Conservation (phyloP, 2,329 filamentous ascomycete species). For the Aspergillus persii region DNA sequence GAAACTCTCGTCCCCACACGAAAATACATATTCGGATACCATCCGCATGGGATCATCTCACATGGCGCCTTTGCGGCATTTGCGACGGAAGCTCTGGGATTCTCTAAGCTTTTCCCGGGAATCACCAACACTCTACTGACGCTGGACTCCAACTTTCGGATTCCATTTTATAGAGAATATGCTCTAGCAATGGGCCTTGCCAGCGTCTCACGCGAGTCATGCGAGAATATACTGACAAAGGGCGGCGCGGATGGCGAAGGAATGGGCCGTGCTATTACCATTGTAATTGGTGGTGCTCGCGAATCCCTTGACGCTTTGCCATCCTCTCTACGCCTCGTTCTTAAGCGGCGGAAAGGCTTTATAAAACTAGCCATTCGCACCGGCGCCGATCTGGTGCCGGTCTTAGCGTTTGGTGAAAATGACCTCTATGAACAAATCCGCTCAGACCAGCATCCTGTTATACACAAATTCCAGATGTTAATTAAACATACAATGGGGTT, state of each 20-base stretch:
- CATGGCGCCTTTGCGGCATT: conserved; percentile 95
- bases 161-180: conserved; percentile 92
- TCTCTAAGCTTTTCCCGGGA: conserved; percentile 82
- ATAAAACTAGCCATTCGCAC: conserved; percentile 88
- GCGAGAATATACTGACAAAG: conserved; percentile 79
- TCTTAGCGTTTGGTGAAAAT: conserved; percentile 92
- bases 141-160: conserved; percentile 91
- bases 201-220: conserved; percentile 87
- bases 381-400: conserved; percentile 90
- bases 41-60: conserved; percentile 95
- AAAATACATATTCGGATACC: conserved; percentile 97
- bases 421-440: conserved; percentile 90
- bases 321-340: conserved; percentile 70
- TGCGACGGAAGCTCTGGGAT: conserved; percentile 83
- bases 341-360: conserved; percentile 85
- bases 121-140: conserved; percentile 93
- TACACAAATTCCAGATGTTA: conserved; percentile 79
- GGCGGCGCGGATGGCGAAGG: conserved; percentile 76
- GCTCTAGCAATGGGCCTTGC: conserved; percentile 83
- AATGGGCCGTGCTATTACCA: conserved; percentile 93
- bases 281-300: conserved; percentile 87
- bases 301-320: conserved; percentile 90
- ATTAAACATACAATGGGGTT: conserved; percentile 87
- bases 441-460: conserved; percentile 70
- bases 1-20: conserved; percentile 72